Conservation (phyloP, 352 stramenopile genomes). For the Pythium rhizo-oryzae region DNA sequence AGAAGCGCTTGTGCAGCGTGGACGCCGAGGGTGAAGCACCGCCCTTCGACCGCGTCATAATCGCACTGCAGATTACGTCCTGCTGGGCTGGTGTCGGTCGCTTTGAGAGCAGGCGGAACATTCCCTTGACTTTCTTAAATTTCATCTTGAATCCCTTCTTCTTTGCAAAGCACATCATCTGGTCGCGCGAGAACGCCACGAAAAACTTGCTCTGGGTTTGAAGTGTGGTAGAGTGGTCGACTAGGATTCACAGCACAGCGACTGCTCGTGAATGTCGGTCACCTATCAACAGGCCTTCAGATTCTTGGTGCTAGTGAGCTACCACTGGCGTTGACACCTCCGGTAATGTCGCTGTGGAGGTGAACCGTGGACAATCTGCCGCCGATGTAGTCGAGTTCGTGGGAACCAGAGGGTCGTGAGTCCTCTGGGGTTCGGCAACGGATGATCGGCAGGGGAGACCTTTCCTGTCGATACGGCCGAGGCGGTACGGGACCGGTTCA, state of each 20-base stretch:
- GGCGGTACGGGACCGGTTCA: background rate
- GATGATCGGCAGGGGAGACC: background rate
- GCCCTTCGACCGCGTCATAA: background rate
- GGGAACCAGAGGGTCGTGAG: slow-evolving; percentile 4
- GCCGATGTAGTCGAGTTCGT: background rate
- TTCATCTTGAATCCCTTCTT: background rate
- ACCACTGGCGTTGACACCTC: slow-evolving; percentile 11
- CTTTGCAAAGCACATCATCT: background rate
- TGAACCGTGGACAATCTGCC: no score
- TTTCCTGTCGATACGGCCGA: background rate
- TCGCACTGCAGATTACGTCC: background rate
- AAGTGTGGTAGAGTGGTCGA: slow-evolving; percentile 7
- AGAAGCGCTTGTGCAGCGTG: background rate
- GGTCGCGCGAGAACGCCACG: background rate
- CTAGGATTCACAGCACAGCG: slow-evolving; percentile 11
- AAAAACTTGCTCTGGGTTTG: background rate
- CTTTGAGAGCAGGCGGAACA: background rate
- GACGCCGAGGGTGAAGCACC: background rate
- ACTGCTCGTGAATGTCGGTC: slow-evolving; percentile 1
- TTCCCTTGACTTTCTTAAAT: background rate
- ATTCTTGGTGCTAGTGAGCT: slow-evolving; percentile 6
- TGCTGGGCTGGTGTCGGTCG: background rate
- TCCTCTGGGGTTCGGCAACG: background rate
- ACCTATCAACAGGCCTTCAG: slow-evolving; percentile 8
- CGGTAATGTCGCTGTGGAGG: no score